These are phyloP conservation scores for Saccharomyces cerevisiae DNA, from an alignment of 805 yeast genomes.

Conservation along the genomic window DNA sequence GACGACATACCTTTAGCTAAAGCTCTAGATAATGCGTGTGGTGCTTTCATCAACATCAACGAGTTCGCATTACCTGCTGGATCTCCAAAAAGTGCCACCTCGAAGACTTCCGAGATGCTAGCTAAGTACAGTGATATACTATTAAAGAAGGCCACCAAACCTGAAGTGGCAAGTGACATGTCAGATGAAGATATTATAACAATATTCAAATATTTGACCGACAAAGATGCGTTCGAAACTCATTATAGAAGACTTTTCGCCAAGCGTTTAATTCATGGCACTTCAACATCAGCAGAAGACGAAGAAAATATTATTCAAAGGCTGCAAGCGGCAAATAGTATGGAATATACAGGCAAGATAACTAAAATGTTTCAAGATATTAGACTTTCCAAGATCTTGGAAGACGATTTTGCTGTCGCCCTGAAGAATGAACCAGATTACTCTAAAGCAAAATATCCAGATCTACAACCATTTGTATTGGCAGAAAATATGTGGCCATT, in stretches of 20 bases:
- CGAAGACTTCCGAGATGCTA: conserved; percentile 86
- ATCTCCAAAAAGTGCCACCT: conserved; percentile 40
- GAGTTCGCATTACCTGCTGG: conserved; percentile 61
- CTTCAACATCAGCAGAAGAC: conserved; percentile 69
- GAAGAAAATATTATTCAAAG: conserved; percentile 81
- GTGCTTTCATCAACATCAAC: conserved; percentile 73
- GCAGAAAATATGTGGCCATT: conserved; percentile 90
- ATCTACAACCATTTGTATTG: conserved; percentile 66
- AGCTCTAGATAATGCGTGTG: conserved; percentile 85
- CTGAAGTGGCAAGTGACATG: conserved; percentile 63
- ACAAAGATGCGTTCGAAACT: conserved; percentile 91
- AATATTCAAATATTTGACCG: conserved; percentile 79
- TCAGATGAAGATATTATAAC: conserved; percentile 79
- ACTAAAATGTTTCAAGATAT: conserved; percentile 95
- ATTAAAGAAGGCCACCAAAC: conserved; percentile 67
- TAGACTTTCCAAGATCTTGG: conserved; percentile 71
- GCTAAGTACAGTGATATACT: conserved; percentile 84
- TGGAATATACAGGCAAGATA: conserved; percentile 88
- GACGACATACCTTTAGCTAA: conserved; percentile 72
- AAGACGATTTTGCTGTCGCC: conserved; percentile 34
- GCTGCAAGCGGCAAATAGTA: conserved; percentile 79
- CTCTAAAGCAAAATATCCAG: conserved; percentile 30
- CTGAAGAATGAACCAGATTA: conserved; percentile 26
- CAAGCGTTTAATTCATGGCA: conserved; percentile 77
- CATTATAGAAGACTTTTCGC: conserved; percentile 86